phyloP scores from a whole-genome alignment of 2,329 filamentous ascomycete species.

The Fusarium sororula region DNA sequence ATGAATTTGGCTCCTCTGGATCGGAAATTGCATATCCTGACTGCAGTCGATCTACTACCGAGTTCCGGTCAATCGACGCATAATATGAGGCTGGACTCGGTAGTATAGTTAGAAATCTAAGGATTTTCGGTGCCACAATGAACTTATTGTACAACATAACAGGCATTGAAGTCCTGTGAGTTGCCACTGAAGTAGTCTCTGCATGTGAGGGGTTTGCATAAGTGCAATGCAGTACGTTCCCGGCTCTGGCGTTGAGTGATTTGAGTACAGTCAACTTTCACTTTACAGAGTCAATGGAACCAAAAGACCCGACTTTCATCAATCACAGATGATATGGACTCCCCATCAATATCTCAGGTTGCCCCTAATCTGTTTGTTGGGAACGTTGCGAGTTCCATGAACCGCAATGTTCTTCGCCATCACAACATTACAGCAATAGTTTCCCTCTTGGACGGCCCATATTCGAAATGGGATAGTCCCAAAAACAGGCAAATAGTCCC shows the following conservation, averaged over 20 bases:
- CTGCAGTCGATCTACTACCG: background rate
- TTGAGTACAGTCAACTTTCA: background rate
- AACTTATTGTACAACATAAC: background rate
- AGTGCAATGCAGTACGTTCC: constrained; percentile 14
- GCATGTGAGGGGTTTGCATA: constrained; percentile 24
- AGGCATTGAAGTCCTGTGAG: background rate
- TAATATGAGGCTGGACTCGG: too few species aligned
- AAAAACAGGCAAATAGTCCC: constrained; percentile 37
- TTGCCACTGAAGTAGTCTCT: constrained; percentile 19
- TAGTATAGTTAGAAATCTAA: background rate
- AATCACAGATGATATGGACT: constrained; percentile 25
- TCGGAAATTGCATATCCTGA: background rate
- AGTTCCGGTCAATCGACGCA: background rate
- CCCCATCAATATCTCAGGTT: constrained; percentile 33
- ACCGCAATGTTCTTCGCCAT: constrained; percentile 29
- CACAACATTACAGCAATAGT: constrained; percentile 40
- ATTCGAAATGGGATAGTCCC: constrained; percentile 28
- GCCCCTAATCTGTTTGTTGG: constrained; percentile 39
- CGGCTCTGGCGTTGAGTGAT: background rate
- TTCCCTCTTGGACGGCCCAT: constrained; percentile 33
- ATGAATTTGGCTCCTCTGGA: background rate
- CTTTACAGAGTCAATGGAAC: background rate
- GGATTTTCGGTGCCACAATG: background rate
- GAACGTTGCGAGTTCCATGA: constrained; percentile 37
- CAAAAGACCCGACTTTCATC: background rate